A percentile compares a stretch with the other conserved stretches of the same genome.
phyloP scores from a whole-genome alignment of 2,329 filamentous ascomycete species.

The Penicillium sp. region DNA sequence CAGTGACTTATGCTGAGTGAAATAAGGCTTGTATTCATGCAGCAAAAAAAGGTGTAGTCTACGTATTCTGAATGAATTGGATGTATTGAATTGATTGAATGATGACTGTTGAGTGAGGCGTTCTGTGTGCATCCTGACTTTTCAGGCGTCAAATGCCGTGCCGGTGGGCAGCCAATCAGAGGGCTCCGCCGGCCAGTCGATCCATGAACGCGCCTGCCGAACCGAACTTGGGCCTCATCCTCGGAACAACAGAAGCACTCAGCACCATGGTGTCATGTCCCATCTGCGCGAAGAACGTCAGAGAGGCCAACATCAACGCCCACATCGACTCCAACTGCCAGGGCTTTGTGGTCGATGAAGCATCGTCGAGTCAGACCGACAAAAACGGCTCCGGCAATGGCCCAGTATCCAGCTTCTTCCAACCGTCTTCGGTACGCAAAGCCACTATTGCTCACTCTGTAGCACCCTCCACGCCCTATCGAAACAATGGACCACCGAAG shows the following conservation, averaged over 20 bases:
- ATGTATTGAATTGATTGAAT: no score
- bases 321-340: constrained; percentile 80
- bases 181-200: neutral
- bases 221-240: neutral
- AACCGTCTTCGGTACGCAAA: constrained; percentile 47
- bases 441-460: constrained; percentile 21
- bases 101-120: no score
- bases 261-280: constrained; percentile 66
- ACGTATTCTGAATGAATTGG: no score
- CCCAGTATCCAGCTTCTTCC: constrained; percentile 53
- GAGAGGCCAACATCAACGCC: constrained; percentile 69
- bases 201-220: neutral
- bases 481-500: constrained; percentile 25
- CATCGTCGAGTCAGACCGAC: constrained; percentile 43
- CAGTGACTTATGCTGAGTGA: no score
- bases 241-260: neutral
- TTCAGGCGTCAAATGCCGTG: neutral
- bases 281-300: constrained; percentile 72
- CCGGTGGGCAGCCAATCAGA: neutral
- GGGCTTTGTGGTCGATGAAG: constrained; percentile 54
- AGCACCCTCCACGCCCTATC: constrained; percentile 24
- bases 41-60: no score
- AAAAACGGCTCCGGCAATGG: constrained; percentile 28
- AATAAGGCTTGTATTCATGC: no score
- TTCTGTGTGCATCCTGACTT: neutral